phyloP scores from a whole-genome alignment of 2,329 filamentous ascomycete genomes.

The Colletotrichum nymphaeae region DNA sequence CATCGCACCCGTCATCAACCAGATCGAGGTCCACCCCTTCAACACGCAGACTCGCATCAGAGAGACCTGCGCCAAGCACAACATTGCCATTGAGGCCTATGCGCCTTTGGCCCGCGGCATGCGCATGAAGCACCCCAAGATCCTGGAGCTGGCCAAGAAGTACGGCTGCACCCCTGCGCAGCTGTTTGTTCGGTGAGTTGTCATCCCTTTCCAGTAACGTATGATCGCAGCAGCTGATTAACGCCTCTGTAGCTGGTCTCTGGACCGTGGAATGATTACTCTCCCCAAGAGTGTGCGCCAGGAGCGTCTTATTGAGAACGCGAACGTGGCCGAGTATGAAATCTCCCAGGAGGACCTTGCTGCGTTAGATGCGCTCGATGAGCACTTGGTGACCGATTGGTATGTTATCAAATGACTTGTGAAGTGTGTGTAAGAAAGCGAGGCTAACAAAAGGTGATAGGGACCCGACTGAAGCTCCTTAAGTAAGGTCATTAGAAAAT shows the following conservation, averaged over 20 bases:
- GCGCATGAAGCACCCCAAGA: slow-evolving; percentile 74
- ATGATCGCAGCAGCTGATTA: background rate
- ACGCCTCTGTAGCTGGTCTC: slow-evolving; percentile 69
- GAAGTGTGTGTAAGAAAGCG: background rate
- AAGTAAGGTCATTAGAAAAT: background rate
- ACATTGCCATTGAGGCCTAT: slow-evolving; percentile 82
- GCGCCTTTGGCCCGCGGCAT: slow-evolving; percentile 79
- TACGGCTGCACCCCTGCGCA: slow-evolving; percentile 79
- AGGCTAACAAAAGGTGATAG: background rate
- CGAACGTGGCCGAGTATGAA: slow-evolving; percentile 67
- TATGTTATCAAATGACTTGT: slow-evolving; percentile 39
- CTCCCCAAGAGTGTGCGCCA: slow-evolving; percentile 77
- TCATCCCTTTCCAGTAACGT: too few species aligned
- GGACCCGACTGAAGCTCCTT: slow-evolving; percentile 12
- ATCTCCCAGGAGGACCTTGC: slow-evolving; percentile 74
- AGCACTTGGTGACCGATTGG: slow-evolving; percentile 79
- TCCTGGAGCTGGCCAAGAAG: slow-evolving; percentile 72
- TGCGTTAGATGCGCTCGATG: slow-evolving; percentile 73
- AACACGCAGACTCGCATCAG: slow-evolving; percentile 78
- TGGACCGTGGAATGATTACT: slow-evolving; percentile 79
- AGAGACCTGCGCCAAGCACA: slow-evolving; percentile 71
- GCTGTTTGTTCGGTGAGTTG: slow-evolving; percentile 69
- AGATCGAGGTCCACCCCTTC: slow-evolving; percentile 87
- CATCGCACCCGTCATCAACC: slow-evolving; percentile 77
- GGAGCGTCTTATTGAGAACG: slow-evolving; percentile 74